Evolutionary conservation across 768 basidiomycete genomes (phyloP).

Genomic region (Agaricus blazei): DNA sequence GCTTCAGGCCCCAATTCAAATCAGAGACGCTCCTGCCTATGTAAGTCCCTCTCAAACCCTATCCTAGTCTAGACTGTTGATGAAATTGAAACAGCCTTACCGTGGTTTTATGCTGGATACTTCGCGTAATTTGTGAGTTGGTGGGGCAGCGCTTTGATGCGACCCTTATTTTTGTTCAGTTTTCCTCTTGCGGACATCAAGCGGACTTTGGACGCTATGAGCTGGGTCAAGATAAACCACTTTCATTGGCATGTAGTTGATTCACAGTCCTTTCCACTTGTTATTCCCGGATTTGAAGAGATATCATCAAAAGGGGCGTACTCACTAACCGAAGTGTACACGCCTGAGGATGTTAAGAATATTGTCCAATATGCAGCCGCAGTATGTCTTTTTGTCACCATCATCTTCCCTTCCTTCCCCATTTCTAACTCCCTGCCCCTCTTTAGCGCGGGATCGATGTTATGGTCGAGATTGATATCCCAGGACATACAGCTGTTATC

Average conservation of each 20-base stretch:
- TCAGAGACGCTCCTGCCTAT: conserved; percentile 61
- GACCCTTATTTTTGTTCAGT: conserved; percentile 23
- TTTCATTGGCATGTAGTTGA: conserved; percentile 88
- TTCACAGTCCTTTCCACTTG: conserved; percentile 75
- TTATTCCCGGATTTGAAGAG: conserved; percentile 53
- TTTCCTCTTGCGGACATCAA: conserved; percentile 61
- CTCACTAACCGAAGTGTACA: conserved; percentile 48
- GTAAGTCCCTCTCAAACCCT: conserved; percentile 30
- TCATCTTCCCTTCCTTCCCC: too few species aligned
- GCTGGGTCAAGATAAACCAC: conserved; percentile 73
- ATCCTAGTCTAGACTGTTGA: too few species aligned
- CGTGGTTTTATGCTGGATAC: conserved; percentile 82
- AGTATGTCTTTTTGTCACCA: conserved; percentile 38
- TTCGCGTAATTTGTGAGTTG: conserved; percentile 60
- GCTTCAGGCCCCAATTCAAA: conserved; percentile 51
- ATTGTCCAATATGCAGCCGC: conserved; percentile 66
- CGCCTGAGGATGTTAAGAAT: conserved; percentile 45
- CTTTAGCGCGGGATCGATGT: conserved; percentile 78
- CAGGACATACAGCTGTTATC: conserved; percentile 76
- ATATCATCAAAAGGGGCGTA: conserved; percentile 68
- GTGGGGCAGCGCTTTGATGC: background rate
- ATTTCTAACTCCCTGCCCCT: too few species aligned
- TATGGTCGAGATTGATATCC: conserved; percentile 73
- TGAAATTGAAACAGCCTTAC: conserved; percentile 36
- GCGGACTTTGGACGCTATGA: conserved; percentile 73